Evolutionary conservation across 345 rosid genomes (phyloP).

Genomic region (Eutrema japonicum): DNA sequence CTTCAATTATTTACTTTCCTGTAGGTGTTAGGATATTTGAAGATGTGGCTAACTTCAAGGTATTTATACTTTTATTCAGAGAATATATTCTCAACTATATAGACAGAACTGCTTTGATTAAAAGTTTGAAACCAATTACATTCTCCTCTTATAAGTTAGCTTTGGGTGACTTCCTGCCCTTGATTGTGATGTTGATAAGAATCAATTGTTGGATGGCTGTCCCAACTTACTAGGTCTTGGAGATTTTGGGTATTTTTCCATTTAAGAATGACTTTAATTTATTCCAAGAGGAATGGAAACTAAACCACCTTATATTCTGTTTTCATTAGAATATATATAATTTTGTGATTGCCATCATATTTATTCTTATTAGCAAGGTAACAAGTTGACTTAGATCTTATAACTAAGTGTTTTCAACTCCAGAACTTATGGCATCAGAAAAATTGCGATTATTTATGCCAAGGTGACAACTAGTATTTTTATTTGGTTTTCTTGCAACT

Average conservation of each 20-base stretch:
- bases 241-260: conserved; percentile 16
- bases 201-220: conserved; percentile 12
- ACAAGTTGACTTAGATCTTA: conserved; percentile 20
- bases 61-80: conserved; percentile 40
- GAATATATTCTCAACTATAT: conserved; percentile 6
- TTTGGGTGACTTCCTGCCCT: conserved; percentile 8
- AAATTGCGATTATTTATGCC: conserved; percentile 3
- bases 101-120: conserved; percentile 6
- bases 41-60: conserved; percentile 83
- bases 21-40: conserved; percentile 93
- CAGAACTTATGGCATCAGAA: conserved; percentile 1
- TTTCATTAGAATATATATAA: conserved; percentile 9
- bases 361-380: conserved; percentile 8
- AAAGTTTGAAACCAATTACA: not conserved
- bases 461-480: conserved; percentile 1
- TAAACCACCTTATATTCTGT: conserved; percentile 6
- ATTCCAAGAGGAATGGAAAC: conserved; percentile 16
- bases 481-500: conserved; percentile 21
- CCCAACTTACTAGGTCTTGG: conserved; percentile 3
- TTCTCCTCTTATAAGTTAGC: conserved; percentile 1
- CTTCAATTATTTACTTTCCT: conserved; percentile 11
- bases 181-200: conserved; percentile 10
- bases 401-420: conserved; percentile 25
- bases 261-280: conserved; percentile 13
- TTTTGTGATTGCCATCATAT: conserved; percentile 13